Conservation (phyloP, 805 yeast genomes). For the Kurtzmaniella fragi region DNA sequence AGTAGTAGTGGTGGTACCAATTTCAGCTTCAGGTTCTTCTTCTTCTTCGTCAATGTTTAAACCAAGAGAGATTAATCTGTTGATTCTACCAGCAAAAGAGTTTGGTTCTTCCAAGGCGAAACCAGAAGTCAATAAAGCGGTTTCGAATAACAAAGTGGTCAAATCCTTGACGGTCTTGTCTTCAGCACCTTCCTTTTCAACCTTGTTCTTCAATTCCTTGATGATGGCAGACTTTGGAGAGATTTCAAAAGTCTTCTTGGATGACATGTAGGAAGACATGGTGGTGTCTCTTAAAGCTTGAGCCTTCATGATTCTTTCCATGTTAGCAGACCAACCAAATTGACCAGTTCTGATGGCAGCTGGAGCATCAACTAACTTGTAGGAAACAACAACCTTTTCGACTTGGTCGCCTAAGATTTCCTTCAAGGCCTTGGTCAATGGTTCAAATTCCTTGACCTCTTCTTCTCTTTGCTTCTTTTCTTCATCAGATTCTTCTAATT, state of each 20-base stretch:
- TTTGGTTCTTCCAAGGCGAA: slow-evolving; percentile 98
- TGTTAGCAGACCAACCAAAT: slow-evolving; percentile 99
- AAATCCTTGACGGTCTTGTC: slow-evolving; percentile 98
- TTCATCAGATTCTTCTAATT: slow-evolving; percentile 96
- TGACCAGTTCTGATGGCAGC: slow-evolving; percentile 99
- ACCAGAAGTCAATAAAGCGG: slow-evolving; percentile 98
- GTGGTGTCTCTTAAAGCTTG: slow-evolving; percentile 98
- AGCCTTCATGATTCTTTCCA: slow-evolving; percentile 99
- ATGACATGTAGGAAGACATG: slow-evolving; percentile 99
- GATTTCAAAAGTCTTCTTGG: slow-evolving; percentile 98
- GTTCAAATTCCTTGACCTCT: slow-evolving; percentile 88
- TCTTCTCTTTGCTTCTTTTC: slow-evolving; percentile 93
- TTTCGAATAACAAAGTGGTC: slow-evolving; percentile 93
- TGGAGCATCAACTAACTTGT: slow-evolving; percentile 96
- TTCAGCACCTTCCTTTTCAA: slow-evolving; percentile 94
- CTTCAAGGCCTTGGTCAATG: slow-evolving; percentile 92
- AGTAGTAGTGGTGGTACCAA: slow-evolving; percentile 42
- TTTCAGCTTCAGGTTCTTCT: slow-evolving; percentile 48
- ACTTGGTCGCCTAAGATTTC: slow-evolving; percentile 97
- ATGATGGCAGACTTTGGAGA: slow-evolving; percentile 96
- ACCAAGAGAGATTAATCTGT: slow-evolving; percentile 96
- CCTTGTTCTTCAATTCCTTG: slow-evolving; percentile 93
- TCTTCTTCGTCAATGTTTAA: slow-evolving; percentile 94
- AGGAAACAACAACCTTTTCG: slow-evolving; percentile 98
- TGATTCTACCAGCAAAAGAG: slow-evolving; percentile 95